Conservation (phyloP, 352 stramenopile species). For the Aphanomyces euteiches region DNA sequence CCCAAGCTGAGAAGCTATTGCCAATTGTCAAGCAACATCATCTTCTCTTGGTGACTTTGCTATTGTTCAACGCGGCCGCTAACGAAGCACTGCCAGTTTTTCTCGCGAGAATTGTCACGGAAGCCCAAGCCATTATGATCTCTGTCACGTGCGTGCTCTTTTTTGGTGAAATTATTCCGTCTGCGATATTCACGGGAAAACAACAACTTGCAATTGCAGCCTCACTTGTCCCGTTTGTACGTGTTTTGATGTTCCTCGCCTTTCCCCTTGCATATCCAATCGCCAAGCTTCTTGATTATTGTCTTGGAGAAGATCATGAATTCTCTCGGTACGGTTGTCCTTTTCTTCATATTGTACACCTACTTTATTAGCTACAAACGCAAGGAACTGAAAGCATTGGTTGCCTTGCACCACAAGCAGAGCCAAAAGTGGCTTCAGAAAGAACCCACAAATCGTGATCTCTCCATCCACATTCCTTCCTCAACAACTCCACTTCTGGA, state of each 20-base stretch:
- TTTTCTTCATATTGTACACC: neutral
- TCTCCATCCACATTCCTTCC: neutral
- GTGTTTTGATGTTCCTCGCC: constrained; percentile 56
- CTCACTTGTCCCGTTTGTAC: constrained; percentile 53
- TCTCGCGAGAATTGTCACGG: constrained; percentile 52
- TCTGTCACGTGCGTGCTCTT: constrained; percentile 81
- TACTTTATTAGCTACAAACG: constrained; percentile 35
- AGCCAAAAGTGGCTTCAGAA: constrained; percentile 20
- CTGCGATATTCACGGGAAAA: constrained; percentile 80
- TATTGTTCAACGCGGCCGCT: constrained; percentile 73
- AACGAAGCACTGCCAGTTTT: constrained; percentile 83
- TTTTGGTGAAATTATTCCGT: constrained; percentile 86
- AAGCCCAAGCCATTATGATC: constrained; percentile 60
- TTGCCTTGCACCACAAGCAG: constrained; percentile 37
- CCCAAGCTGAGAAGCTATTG: constrained; percentile 45
- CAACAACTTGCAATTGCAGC: constrained; percentile 66
- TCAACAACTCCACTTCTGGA: constrained; percentile 2
- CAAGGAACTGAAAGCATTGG: constrained; percentile 50
- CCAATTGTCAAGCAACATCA: constrained; percentile 71
- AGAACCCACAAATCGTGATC: neutral
- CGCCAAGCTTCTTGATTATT: constrained; percentile 53
- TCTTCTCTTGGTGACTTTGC: constrained; percentile 72
- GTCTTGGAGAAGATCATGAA: constrained; percentile 45
- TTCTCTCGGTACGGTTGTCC: constrained; percentile 35
- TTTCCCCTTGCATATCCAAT: constrained; percentile 72